Evolutionary conservation across 192 early-diverging fungal genomes (phyloP).

Genomic region (Jimgerdemannia flammicorona): DNA sequence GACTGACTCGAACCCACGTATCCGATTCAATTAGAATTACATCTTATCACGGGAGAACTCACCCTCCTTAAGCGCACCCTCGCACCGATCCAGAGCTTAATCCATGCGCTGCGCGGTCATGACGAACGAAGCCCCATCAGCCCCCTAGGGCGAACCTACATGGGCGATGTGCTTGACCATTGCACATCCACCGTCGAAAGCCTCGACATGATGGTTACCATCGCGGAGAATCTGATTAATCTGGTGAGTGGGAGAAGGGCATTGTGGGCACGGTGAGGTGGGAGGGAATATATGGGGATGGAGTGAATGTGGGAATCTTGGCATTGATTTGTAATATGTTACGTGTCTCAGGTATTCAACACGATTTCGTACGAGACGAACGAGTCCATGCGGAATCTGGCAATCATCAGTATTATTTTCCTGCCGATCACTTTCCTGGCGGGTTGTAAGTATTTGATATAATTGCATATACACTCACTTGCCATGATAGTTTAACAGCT

Average conservation of each 20-base stretch:
- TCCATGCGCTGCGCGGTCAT: conserved; percentile 26
- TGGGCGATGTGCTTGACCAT: conserved; percentile 49
- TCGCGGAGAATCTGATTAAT: conserved; percentile 41
- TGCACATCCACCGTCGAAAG: conserved; percentile 46
- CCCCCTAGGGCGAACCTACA: conserved; percentile 34
- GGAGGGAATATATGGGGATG: too few relatives aligned
- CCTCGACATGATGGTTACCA: conserved; percentile 36
- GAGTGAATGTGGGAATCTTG: too few relatives aligned
- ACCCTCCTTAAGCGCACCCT: conserved; percentile 37
- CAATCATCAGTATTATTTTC: conserved; percentile 39
- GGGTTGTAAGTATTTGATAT: conserved; percentile 28
- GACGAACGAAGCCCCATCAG: conserved; percentile 31
- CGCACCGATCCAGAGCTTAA: conserved; percentile 40
- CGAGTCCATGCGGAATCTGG: conserved; percentile 32
- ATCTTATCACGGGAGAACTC: conserved; percentile 42
- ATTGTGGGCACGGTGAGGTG: too few relatives aligned
- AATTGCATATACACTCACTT: background rate
- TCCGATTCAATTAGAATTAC: conserved; percentile 20
- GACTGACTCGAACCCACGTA: background rate
- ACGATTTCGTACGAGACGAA: conserved; percentile 43
- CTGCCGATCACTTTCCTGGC: conserved; percentile 54
- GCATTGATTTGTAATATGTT: too few relatives aligned
- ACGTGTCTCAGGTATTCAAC: conserved; percentile 35
- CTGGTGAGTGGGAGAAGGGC: conserved; percentile 27
- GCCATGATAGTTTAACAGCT: too few relatives aligned